phyloP scores from a whole-genome alignment of 164 flowering plant genomes.

The Tetracentron sinense region DNA sequence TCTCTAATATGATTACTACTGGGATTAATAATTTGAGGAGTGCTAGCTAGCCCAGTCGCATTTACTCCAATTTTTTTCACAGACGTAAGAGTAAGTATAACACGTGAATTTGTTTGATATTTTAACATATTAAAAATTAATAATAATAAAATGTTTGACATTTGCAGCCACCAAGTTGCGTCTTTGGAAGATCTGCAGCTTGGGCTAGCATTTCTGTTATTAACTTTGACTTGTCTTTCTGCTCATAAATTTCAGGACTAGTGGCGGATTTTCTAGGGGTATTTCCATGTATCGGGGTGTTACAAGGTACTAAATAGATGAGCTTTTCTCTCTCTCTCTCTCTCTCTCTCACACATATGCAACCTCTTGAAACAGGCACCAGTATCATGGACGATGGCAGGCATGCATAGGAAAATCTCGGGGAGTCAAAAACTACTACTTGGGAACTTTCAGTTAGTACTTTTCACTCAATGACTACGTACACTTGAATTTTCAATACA shows the following conservation, averaged over 20 bases:
- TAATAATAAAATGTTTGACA: too few species aligned
- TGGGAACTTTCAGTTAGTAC: constrained; percentile 89
- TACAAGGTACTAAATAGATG: constrained; percentile 45
- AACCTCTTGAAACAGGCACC: constrained; percentile 51
- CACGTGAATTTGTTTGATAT: too few species aligned
- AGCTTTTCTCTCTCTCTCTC: constrained; percentile 8
- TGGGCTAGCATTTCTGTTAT: too few species aligned
- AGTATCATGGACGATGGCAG: constrained; percentile 98
- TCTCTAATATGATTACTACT: too few species aligned
- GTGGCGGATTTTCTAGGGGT: constrained; percentile 97
- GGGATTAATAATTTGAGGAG: too few species aligned
- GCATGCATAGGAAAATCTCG: constrained; percentile 95
- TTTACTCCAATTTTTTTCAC: too few species aligned
- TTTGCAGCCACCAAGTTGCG: neutral
- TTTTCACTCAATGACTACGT: too few species aligned
- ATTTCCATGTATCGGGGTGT: constrained; percentile 96
- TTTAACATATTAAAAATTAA: too few species aligned
- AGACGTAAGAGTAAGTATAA: too few species aligned
- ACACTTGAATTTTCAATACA: neutral
- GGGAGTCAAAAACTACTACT: constrained; percentile 95
- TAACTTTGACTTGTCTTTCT: neutral
- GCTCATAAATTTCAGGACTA: constrained; percentile 45
- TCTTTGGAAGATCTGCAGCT: too few species aligned
- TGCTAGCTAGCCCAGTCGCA: too few species aligned
- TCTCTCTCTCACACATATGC: neutral